Evolutionary conservation across 2,329 filamentous ascomycete species (phyloP).

Genomic region (Verticillium longisporum): DNA sequence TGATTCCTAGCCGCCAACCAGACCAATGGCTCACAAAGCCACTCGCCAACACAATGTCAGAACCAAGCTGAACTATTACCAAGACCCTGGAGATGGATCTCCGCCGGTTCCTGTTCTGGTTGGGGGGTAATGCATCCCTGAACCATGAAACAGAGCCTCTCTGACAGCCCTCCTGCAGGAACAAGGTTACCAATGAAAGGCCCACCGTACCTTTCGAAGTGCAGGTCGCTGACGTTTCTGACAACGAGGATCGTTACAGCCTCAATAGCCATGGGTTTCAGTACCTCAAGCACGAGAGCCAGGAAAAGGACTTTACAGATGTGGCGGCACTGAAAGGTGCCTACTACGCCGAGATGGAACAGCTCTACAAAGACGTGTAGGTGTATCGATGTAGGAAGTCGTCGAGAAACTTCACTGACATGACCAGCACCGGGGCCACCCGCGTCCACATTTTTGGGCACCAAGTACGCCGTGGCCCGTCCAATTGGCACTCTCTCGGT

Average conservation of each 20-base stretch:
- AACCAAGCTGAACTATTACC: constrained; percentile 13
- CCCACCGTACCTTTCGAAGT: constrained; percentile 52
- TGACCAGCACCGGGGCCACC: constrained; percentile 18
- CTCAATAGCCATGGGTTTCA: constrained; percentile 50
- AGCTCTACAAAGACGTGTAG: constrained; percentile 11
- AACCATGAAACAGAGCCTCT: background rate
- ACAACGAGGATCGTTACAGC: constrained; percentile 60
- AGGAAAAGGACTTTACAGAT: constrained; percentile 49
- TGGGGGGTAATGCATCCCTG: constrained; percentile 8
- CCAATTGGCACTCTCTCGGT: constrained; percentile 55
- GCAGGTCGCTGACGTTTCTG: constrained; percentile 49
- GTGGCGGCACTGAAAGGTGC: constrained; percentile 40
- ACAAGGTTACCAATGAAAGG: constrained; percentile 59
- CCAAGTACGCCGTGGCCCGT: constrained; percentile 20
- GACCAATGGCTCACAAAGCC: background rate
- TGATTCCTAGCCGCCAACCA: background rate
- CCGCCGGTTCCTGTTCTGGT: constrained; percentile 12
- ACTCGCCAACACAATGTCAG: constrained; percentile 3
- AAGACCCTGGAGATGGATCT: constrained; percentile 12
- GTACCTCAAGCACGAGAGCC: constrained; percentile 40
- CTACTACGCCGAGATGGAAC: constrained; percentile 19
- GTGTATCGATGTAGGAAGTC: background rate
- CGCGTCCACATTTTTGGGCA: constrained; percentile 22
- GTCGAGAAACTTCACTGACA: background rate
- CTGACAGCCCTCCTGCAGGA: constrained; percentile 2